phyloP scores from a whole-genome alignment of 2,329 filamentous ascomycete species.

The Dactylonectria estremocensis region DNA sequence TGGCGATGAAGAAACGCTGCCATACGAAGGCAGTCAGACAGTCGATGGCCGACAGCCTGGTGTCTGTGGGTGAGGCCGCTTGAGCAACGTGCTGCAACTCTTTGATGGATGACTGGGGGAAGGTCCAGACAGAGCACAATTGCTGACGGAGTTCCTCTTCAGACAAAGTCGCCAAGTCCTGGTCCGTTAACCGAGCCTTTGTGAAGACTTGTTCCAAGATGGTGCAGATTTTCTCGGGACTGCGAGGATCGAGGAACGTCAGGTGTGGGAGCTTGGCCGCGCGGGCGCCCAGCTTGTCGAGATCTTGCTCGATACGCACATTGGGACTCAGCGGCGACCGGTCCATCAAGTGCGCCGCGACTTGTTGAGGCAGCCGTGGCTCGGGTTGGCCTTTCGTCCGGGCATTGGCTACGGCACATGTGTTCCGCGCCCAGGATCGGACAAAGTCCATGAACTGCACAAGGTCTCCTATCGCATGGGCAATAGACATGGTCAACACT shows the following conservation, averaged over 20 bases:
- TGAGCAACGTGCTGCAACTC: slow-evolving; percentile 3
- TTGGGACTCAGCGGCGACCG: slow-evolving; percentile 13
- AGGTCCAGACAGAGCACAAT: slow-evolving; percentile 21
- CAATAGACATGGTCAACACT: slow-evolving; percentile 27
- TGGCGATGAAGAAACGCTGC: slow-evolving; percentile 17
- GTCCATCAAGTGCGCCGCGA: slow-evolving; percentile 14
- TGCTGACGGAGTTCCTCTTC: slow-evolving; percentile 18
- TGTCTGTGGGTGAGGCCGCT: not conserved
- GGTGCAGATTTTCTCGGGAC: not conserved
- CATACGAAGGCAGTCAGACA: slow-evolving; percentile 24
- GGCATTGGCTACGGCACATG: slow-evolving; percentile 7
- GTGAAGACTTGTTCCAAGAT: slow-evolving; percentile 13
- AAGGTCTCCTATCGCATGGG: slow-evolving; percentile 26
- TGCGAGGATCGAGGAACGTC: slow-evolving; percentile 22
- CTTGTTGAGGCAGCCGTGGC: slow-evolving; percentile 13
- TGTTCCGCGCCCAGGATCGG: slow-evolving; percentile 22
- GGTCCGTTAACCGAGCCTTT: slow-evolving; percentile 19
- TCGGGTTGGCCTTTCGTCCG: not conserved
- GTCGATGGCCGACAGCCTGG: slow-evolving; percentile 19
- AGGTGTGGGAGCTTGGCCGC: slow-evolving; percentile 1
- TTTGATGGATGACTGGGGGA: slow-evolving; percentile 1
- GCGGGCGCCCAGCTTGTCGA: slow-evolving; percentile 15
- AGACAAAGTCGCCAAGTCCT: not conserved
- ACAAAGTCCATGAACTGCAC: slow-evolving; percentile 25
- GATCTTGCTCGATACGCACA: slow-evolving; percentile 15